These are phyloP conservation scores for Lachancea kluyveri DNA, from an alignment of 805 yeast species.

Conservation along the genomic window DNA sequence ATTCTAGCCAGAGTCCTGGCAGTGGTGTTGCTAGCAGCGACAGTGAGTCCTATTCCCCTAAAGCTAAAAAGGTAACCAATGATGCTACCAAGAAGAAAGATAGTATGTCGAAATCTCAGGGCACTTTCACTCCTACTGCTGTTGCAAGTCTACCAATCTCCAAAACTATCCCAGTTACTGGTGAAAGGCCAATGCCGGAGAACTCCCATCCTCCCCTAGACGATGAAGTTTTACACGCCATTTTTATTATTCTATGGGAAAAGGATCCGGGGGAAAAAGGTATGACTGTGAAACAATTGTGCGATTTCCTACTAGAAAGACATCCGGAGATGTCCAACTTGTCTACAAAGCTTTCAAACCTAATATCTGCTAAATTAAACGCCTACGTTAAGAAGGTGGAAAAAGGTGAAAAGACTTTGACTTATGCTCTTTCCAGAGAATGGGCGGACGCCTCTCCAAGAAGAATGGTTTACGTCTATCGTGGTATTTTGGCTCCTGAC, in stretches of 20 bases:
- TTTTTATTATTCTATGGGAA: conserved; percentile 64
- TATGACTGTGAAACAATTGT: conserved; percentile 85
- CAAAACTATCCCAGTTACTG: conserved; percentile 75
- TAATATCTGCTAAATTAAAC: conserved; percentile 76
- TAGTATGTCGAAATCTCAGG: conserved; percentile 15
- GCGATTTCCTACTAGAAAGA: conserved; percentile 64
- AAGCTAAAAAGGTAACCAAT: conserved; percentile 4
- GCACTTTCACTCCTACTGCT: conserved; percentile 14
- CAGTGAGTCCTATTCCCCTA: neutral
- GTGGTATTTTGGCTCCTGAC: conserved; percentile 72
- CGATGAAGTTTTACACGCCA: conserved; percentile 70
- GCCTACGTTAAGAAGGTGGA: conserved; percentile 83
- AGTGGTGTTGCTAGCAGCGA: neutral
- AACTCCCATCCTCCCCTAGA: conserved; percentile 53
- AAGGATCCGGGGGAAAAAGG: conserved; percentile 65
- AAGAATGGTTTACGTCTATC: conserved; percentile 81
- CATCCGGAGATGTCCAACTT: conserved; percentile 82
- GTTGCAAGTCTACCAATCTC: conserved; percentile 37
- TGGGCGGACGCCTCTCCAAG: conserved; percentile 91
- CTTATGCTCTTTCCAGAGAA: conserved; percentile 73
- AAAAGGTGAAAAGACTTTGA: conserved; percentile 68
- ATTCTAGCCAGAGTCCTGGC: conserved; percentile 2
- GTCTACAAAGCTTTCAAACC: conserved; percentile 73
- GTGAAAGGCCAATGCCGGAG: conserved; percentile 66
- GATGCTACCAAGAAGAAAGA: conserved; percentile 8